Percentiles rank a stretch among this genome's conserved stretches.
phyloP scores from a whole-genome alignment of 139 green algal genomes.

The Chlamydomonas sp. region DNA sequence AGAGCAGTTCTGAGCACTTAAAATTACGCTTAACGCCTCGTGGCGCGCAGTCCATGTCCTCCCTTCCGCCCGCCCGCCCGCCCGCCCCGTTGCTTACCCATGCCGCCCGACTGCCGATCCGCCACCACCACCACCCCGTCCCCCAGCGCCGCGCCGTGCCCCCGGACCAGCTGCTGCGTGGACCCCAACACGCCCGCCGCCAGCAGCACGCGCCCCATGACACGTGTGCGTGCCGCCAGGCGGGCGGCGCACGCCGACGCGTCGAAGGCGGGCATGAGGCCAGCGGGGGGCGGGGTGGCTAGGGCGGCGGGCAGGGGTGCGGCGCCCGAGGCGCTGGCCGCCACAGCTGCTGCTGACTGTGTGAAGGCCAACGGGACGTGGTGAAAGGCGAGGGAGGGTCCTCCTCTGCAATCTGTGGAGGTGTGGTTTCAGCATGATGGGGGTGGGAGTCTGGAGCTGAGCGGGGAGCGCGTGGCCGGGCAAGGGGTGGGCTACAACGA shows the following conservation, averaged over 20 bases:
- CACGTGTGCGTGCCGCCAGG: neutral
- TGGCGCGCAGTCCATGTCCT: neutral
- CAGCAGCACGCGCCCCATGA: constrained; percentile 64
- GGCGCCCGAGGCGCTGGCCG: neutral
- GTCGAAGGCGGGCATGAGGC: neutral
- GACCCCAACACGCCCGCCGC: constrained; percentile 51
- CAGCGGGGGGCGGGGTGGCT: neutral
- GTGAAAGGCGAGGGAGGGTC: too few relatives aligned
- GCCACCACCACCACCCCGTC: constrained; percentile 75
- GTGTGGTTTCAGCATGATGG: too few relatives aligned
- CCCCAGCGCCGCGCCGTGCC: constrained; percentile 50
- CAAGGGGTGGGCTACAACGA: neutral
- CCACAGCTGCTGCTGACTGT: too few relatives aligned
- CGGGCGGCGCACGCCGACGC: neutral
- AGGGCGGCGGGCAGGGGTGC: neutral
- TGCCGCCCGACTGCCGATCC: constrained; percentile 76
- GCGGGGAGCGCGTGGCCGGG: neutral
- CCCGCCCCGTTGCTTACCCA: constrained; percentile 51
- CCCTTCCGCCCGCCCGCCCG: neutral
- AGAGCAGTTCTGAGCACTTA: neutral
- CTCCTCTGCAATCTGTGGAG: too few relatives aligned
- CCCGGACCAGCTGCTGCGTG: constrained; percentile 73
- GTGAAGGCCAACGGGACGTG: too few relatives aligned
- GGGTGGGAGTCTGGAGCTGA: neutral
- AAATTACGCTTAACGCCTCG: neutral